Conservation (phyloP, 441 rosid species). For the Syzygium syzygioides region DNA sequence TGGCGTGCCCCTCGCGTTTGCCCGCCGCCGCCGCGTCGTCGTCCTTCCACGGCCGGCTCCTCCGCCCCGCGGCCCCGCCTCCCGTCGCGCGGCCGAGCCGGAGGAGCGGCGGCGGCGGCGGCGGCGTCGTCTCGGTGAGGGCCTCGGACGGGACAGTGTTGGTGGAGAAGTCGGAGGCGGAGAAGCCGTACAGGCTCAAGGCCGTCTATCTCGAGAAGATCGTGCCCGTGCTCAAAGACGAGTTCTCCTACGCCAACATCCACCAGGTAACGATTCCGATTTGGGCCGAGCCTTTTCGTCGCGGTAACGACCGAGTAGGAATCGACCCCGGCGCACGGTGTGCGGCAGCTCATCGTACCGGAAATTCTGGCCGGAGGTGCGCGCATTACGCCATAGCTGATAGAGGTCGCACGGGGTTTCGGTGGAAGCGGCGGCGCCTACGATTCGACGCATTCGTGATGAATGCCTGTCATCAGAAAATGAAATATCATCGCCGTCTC, state of each 20-base stretch:
- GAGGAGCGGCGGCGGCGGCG: constrained; percentile 19
- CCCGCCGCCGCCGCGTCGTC: constrained; percentile 40
- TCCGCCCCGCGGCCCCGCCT: constrained; percentile 21
- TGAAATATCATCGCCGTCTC: background rate
- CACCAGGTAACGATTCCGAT: constrained; percentile 46
- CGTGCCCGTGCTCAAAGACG: constrained; percentile 72
- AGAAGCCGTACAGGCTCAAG: constrained; percentile 56
- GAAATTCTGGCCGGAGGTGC: background rate
- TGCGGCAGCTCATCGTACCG: accelerated
- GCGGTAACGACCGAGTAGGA: background rate
- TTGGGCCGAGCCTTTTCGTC: background rate
- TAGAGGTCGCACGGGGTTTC: background rate
- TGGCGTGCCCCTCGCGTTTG: constrained; percentile 39
- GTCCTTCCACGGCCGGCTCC: constrained; percentile 50
- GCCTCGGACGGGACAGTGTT: constrained; percentile 45
- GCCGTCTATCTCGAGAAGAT: constrained; percentile 74
- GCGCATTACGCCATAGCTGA: background rate
- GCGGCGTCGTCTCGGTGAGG: constrained; percentile 35
- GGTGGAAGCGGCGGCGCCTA: background rate
- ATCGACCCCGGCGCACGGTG: background rate
- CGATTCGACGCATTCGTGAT: background rate
- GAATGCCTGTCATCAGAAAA: background rate
- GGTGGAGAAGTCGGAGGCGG: constrained; percentile 81
- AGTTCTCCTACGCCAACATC: constrained; percentile 69
- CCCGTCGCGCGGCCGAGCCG: constrained; percentile 25